Conservation (phyloP, 768 basidiomycete genomes). For the Myochromella boudieri region DNA sequence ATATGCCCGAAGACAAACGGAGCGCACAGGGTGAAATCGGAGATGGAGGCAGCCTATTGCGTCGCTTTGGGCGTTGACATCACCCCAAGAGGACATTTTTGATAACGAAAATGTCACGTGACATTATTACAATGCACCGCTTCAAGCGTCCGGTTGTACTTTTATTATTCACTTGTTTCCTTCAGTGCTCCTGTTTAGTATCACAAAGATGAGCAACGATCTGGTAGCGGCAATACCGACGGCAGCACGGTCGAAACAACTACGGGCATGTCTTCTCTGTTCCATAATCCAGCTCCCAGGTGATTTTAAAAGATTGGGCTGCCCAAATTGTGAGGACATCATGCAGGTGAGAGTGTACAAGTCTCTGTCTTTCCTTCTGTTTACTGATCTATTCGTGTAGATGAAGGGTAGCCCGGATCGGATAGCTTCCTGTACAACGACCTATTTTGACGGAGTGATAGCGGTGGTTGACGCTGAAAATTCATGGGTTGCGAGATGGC, state of each 20-base stretch:
- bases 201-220: not conserved
- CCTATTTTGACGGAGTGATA: constrained; percentile 91
- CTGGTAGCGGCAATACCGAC: constrained; percentile 24
- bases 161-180: too few species aligned
- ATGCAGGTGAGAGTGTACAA: constrained; percentile 63
- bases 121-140: too few species aligned
- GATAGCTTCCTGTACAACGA: constrained; percentile 84
- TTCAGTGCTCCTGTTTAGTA: too few species aligned
- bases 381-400: constrained; percentile 37
- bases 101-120: constrained; percentile 3
- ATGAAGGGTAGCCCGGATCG: constrained; percentile 87
- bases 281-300: constrained; percentile 82
- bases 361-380: not conserved
- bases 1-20: not conserved
- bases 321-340: constrained; percentile 96
- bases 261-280: constrained; percentile 92
- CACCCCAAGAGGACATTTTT: too few species aligned
- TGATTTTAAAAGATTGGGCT: constrained; percentile 85
- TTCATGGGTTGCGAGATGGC: constrained; percentile 97
- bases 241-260: constrained; percentile 66
- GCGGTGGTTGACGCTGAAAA: constrained; percentile 81
- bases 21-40: constrained; percentile 1
- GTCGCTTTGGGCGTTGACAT: too few species aligned
- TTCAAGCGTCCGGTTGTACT: too few species aligned
- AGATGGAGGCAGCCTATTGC: not conserved